phyloP scores from a whole-genome alignment of 345 rosid species.

The Gossypium rotundifolium region DNA sequence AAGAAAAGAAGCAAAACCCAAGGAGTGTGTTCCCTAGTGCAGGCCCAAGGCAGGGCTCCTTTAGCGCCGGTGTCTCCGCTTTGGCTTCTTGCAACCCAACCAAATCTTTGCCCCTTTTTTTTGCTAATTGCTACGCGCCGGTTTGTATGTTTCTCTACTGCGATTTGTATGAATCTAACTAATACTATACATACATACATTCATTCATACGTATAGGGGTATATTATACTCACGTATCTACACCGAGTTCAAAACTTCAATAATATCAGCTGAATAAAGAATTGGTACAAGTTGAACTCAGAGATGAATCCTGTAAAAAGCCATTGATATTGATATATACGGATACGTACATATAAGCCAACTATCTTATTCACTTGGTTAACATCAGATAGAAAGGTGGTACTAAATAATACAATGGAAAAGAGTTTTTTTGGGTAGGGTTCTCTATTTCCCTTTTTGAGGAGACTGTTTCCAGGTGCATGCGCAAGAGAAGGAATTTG shows the following conservation, averaged over 20 bases:
- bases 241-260: no score
- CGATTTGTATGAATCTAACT: no score
- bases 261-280: no score
- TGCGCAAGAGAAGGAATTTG: conserved; percentile 35
- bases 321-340: background rate
- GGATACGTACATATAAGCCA: conserved; percentile 30
- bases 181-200: no score
- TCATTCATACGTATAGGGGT: no score
- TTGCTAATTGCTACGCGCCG: background rate
- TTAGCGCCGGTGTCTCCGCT: conserved; percentile 70
- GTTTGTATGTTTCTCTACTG: no score
- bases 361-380: conserved; percentile 18
- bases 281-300: no score
- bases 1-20: conserved; percentile 27
- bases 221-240: no score
- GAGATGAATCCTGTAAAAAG: no score
- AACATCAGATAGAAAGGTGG: conserved; percentile 25
- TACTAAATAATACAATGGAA: conserved; percentile 23
- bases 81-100: conserved; percentile 16
- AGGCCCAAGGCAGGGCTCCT: conserved; percentile 50
- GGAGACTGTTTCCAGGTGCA: conserved; percentile 43
- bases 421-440: conserved; percentile 17
- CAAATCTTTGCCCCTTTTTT: conserved; percentile 10
- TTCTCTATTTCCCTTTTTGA: conserved; percentile 5
- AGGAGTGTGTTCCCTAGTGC: conserved; percentile 47